These are phyloP conservation scores for Penicillium paxilli DNA, from an alignment of 495 filamentous ascomycete species.

Conservation along the genomic window DNA sequence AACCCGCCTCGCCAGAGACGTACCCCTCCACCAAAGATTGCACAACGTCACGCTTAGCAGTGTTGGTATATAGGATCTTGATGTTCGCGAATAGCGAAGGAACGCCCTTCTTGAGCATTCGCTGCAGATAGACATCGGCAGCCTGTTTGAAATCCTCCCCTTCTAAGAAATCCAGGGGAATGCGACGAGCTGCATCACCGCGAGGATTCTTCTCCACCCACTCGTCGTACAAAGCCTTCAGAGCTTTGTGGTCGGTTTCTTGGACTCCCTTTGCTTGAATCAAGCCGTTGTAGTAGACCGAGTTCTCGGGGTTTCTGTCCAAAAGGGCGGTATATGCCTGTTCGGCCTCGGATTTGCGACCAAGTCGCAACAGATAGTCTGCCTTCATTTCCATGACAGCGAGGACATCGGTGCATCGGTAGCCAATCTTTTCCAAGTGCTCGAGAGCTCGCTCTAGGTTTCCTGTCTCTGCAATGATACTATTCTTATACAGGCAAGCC, in stretches of 20 bases:
- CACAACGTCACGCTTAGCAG: slow-evolving; percentile 72
- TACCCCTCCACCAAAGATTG: slow-evolving; percentile 80
- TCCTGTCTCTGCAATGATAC: slow-evolving; percentile 84
- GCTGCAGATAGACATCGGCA: slow-evolving; percentile 76
- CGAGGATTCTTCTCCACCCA: slow-evolving; percentile 79
- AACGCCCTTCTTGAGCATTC: slow-evolving; percentile 93
- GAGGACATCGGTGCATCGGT: slow-evolving; percentile 78
- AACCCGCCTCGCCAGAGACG: slow-evolving; percentile 43
- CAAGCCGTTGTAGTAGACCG: slow-evolving; percentile 80
- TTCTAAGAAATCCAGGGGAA: slow-evolving; percentile 87
- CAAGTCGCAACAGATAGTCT: slow-evolving; percentile 78
- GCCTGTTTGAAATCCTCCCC: slow-evolving; percentile 80
- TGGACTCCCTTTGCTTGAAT: slow-evolving; percentile 65
- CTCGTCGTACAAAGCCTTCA: slow-evolving; percentile 74
- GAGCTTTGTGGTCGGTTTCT: slow-evolving; percentile 57
- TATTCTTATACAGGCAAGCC: slow-evolving; percentile 92
- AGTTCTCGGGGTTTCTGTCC: slow-evolving; percentile 84
- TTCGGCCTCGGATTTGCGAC: slow-evolving; percentile 75
- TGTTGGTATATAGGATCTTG: slow-evolving; percentile 81
- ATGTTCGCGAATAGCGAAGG: slow-evolving; percentile 95
- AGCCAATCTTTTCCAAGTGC: slow-evolving; percentile 75
- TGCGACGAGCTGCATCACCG: slow-evolving; percentile 78
- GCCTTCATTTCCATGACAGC: slow-evolving; percentile 90
- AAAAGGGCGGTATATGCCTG: slow-evolving; percentile 78
- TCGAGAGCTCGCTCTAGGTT: slow-evolving; percentile 79